A percentile compares a stretch with the other conserved stretches of the same genome.
phyloP scores from a whole-genome alignment of 2,329 filamentous ascomycete species.

The Colletotrichum graminicola region DNA sequence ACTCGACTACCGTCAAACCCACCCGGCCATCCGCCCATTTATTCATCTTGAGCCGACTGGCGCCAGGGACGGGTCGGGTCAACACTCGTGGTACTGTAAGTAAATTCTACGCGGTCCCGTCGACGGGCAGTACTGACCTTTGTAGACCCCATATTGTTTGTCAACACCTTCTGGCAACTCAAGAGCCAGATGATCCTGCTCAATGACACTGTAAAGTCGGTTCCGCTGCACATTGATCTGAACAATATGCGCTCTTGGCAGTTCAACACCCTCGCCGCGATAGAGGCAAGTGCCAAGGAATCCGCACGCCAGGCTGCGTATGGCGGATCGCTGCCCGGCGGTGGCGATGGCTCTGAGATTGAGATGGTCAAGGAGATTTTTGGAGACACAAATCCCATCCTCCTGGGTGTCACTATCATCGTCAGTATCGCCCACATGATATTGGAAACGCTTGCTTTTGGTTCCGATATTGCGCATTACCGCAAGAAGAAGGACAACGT shows the following conservation, averaged over 20 bases:
- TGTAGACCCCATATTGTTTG: constrained; percentile 82
- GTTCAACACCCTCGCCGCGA: constrained; percentile 84
- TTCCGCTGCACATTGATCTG: constrained; percentile 87
- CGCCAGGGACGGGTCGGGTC: constrained; percentile 84
- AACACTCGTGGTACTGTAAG: constrained; percentile 89
- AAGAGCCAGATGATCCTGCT: constrained; percentile 90
- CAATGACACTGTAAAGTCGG: constrained; percentile 86
- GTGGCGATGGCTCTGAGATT: constrained; percentile 91
- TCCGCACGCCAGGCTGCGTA: constrained; percentile 82
- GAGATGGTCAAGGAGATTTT: constrained; percentile 98
- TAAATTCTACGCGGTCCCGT: constrained; percentile 31
- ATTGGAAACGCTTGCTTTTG: constrained; percentile 96
- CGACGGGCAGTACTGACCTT: constrained; percentile 5
- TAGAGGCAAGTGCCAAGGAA: constrained; percentile 90
- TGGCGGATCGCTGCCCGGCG: constrained; percentile 77
- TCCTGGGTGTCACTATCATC: constrained; percentile 85
- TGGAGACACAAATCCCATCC: constrained; percentile 91
- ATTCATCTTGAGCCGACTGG: constrained; percentile 83
- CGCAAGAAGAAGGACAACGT: constrained; percentile 99
- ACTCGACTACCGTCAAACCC: constrained; percentile 73
- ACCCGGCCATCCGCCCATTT: constrained; percentile 82
- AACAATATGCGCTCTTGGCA: constrained; percentile 90
- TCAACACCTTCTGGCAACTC: constrained; percentile 98
- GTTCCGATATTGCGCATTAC: constrained; percentile 97
- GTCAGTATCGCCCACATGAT: constrained; percentile 93